Base-by-base conservation (phyloP, 2,329 filamentous ascomycete species). In the Botryosphaeria agaves region DNA sequence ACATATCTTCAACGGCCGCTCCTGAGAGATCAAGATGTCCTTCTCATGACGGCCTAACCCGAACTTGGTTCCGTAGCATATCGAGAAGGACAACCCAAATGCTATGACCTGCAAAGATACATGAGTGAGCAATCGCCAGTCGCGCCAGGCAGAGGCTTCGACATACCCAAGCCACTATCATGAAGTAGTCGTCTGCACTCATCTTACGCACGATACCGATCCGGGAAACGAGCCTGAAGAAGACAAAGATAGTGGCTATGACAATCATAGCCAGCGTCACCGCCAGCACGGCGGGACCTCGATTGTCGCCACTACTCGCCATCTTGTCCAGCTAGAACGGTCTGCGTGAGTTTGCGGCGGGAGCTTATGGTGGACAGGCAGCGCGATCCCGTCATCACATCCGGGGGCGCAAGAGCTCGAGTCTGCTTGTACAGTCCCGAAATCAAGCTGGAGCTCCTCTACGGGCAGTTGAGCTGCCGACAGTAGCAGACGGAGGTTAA, bases 111-210 rank as follows among this genome's bases (percentile, higher is more conserved):
- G 26, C 12, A 19, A 12, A 5, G 17, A 18, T n/a, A n/a, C n/a
- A 5, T 32, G 8, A 18, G 31, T 31, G 14, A 31, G n/a, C 3
- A 25, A 19, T 26, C 6, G n/a, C n/a, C n/a, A n/a, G n/a, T n/a
- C n/a, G n/a, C n/a, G n/a, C n/a, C n/a, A n/a, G n/a, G n/a, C n/a
- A n/a, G n/a, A 18, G 2, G 16, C 18, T 21, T 14, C 17, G 11
- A 41, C 51, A 49, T 24, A 72, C 52, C 85, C 83, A 93, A 32
- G 84, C 82, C 24, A 80, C 40, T 7, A 83, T 52, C 52, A 93
- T 89, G 42, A 80, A 69, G 52, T 75, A 78, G 60, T 93, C 85
- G 53, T 92, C 83, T 59, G 69, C 69, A 32, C 66, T 72, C 30
- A 83, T 55, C 32, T 67, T 73, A 41, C 69, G 71, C 33, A 93